Evolutionary conservation across 2,329 filamentous ascomycete species (phyloP).

Genomic region (Aspergillus novofumigatus): DNA sequence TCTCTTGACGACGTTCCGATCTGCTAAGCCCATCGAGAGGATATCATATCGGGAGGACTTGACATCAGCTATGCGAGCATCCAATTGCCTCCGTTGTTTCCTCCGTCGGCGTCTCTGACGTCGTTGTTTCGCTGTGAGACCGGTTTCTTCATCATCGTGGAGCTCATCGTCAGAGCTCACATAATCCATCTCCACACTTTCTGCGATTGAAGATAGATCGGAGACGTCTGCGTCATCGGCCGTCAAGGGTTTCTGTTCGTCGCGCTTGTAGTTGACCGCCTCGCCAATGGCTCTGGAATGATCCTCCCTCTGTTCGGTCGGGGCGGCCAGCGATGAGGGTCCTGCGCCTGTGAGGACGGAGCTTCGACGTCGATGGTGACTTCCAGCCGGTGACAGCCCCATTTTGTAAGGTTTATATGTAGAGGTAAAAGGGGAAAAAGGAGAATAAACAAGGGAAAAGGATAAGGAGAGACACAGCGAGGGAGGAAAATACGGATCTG

Average conservation of each 20-base stretch:
- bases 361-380: conserved; percentile 38
- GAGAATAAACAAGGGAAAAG: background rate
- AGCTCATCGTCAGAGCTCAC: conserved; percentile 67
- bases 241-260: conserved; percentile 32
- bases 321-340: conserved; percentile 44
- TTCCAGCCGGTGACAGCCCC: conserved; percentile 30
- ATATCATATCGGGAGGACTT: conserved; percentile 64
- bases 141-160: conserved; percentile 85
- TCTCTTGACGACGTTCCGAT: conserved; percentile 66
- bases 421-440: background rate
- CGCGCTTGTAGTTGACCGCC: conserved; percentile 22
- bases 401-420: conserved; percentile 18
- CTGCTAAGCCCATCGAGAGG: conserved; percentile 59
- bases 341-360: conserved; percentile 41
- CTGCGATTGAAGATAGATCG: conserved; percentile 40
- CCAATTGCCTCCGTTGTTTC: conserved; percentile 63
- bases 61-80: conserved; percentile 63
- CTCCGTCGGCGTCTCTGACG: conserved; percentile 61
- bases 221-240: conserved; percentile 36
- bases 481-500: background rate
- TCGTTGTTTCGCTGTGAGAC: conserved; percentile 70
- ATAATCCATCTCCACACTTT: conserved; percentile 53
- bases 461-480: conserved; percentile 1
- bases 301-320: conserved; percentile 36
- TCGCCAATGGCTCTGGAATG: conserved; percentile 22